Percentiles rank a stretch among this genome's conserved stretches.
phyloP scores from a whole-genome alignment of 2,329 filamentous ascomycete genomes.

The Ophiostoma quercus region DNA sequence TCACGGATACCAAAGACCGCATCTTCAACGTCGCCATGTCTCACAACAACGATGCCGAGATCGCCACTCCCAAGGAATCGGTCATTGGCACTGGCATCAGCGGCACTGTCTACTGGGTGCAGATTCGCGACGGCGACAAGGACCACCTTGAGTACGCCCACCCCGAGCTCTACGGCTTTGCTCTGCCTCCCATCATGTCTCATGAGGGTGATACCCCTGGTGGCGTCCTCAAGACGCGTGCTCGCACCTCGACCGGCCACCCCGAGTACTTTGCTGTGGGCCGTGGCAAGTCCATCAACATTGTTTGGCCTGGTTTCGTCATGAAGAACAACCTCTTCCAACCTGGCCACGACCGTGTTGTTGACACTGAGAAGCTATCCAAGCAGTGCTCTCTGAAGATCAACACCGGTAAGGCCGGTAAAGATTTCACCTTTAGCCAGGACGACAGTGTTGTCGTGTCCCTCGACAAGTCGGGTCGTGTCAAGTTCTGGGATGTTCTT shows the following conservation, averaged over 20 bases:
- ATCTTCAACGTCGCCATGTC: slow-evolving; percentile 92
- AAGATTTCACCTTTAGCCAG: slow-evolving; percentile 96
- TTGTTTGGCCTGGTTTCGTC: slow-evolving; percentile 67
- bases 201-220: slow-evolving; percentile 88
- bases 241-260: slow-evolving; percentile 81
- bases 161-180: slow-evolving; percentile 78
- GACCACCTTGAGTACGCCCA: slow-evolving; percentile 74
- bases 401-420: slow-evolving; percentile 94
- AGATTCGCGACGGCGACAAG: slow-evolving; percentile 69
- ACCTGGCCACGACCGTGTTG: slow-evolving; percentile 59
- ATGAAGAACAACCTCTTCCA: slow-evolving; percentile 60
- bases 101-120: slow-evolving; percentile 93
- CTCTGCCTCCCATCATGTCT: slow-evolving; percentile 78
- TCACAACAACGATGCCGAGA: slow-evolving; percentile 53
- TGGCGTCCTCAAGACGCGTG: slow-evolving; percentile 90
- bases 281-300: slow-evolving; percentile 90
- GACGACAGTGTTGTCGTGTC: slow-evolving; percentile 93
- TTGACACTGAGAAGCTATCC: slow-evolving; percentile 83
- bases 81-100: slow-evolving; percentile 91
- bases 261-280: slow-evolving; percentile 93
- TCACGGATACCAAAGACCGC: slow-evolving; percentile 84
- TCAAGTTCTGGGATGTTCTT: slow-evolving; percentile 98
- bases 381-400: slow-evolving; percentile 87
- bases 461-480: slow-evolving; percentile 89
- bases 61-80: slow-evolving; percentile 62